Evolutionary conservation across 1,284 basidiomycete species (phyloP).

Genomic region (Melampsora americana): DNA sequence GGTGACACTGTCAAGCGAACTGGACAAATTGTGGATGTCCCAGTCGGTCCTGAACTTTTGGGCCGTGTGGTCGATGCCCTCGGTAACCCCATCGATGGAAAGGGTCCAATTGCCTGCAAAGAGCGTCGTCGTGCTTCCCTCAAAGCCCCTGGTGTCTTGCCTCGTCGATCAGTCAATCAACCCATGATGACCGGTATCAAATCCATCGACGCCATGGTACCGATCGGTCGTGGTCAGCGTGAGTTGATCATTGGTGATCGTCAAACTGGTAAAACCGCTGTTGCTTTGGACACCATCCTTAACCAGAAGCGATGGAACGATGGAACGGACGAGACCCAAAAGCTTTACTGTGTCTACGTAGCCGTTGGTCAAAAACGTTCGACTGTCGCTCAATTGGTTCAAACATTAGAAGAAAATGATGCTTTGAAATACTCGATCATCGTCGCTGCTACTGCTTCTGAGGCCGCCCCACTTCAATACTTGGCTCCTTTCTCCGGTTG

Average conservation of each 20-base stretch:
- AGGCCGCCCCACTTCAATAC: constrained; percentile 98
- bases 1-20: constrained; percentile 99
- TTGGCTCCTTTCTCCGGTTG: constrained; percentile 99
- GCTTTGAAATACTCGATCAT: constrained; percentile 99
- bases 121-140: constrained; percentile 94
- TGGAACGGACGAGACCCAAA: constrained; percentile 89
- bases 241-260: constrained; percentile 99
- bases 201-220: constrained; percentile 99
- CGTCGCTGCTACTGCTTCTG: constrained; percentile 96
- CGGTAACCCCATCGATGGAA: constrained; percentile 98
- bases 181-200: constrained; percentile 99
- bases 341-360: constrained; percentile 99
- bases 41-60: constrained; percentile 90
- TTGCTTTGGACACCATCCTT: constrained; percentile 98
- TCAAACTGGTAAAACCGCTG: constrained; percentile 98
- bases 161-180: constrained; percentile 98
- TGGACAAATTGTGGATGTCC: constrained; percentile 98
- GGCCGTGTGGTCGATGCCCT: constrained; percentile 99
- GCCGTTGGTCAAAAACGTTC: constrained; percentile 99
- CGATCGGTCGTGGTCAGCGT: constrained; percentile 99
- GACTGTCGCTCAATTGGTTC: constrained; percentile 97
- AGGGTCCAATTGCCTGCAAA: constrained; percentile 88
- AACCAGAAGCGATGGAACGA: constrained; percentile 99
- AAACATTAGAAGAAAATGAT: constrained; percentile 99
- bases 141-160: constrained; percentile 98